Percentiles rank a stretch among this genome's conserved stretches.
Evolutionary conservation across 805 yeast genomes (phyloP).

Genomic region (Candida ortonii): DNA sequence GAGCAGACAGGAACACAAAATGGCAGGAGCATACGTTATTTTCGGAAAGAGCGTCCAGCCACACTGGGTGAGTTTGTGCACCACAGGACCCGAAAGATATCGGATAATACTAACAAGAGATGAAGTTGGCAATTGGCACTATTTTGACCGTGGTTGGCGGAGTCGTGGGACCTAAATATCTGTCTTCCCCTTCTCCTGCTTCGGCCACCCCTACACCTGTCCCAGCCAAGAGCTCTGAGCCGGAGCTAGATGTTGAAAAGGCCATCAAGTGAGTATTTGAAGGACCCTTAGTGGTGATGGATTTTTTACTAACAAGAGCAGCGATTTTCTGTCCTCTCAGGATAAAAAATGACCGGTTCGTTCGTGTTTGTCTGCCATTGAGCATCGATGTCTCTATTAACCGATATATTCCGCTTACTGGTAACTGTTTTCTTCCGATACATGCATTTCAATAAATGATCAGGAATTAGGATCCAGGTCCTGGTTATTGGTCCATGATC

Average conservation of each 20-base stretch:
- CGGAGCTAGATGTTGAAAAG: constrained; percentile 33
- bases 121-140: constrained; percentile 82
- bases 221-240: constrained; percentile 36
- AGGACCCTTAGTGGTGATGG: too few relatives aligned
- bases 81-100: too few relatives aligned
- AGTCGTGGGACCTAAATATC: constrained; percentile 52
- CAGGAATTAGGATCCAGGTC: too few relatives aligned
- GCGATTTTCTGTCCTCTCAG: constrained; percentile 28
- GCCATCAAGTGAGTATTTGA: constrained; percentile 31
- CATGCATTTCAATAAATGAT: too few relatives aligned
- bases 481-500: too few relatives aligned
- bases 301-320: too few relatives aligned
- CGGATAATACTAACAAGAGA: too few relatives aligned
- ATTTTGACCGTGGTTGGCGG: constrained; percentile 62
- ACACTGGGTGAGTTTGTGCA: constrained; percentile 62
- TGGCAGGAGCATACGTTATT: constrained; percentile 83
- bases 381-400: too few relatives aligned
- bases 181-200: constrained; percentile 30
- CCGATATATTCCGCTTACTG: too few relatives aligned
- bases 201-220: constrained; percentile 61
- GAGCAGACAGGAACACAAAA: constrained; percentile 28
- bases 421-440: too few relatives aligned
- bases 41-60: constrained; percentile 82
- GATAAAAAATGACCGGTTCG: constrained; percentile 26
- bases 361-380: too few relatives aligned